These are phyloP conservation scores for Rhodotorula kratochvilovae DNA, from an alignment of 768 basidiomycete genomes.

Conservation along the genomic window DNA sequence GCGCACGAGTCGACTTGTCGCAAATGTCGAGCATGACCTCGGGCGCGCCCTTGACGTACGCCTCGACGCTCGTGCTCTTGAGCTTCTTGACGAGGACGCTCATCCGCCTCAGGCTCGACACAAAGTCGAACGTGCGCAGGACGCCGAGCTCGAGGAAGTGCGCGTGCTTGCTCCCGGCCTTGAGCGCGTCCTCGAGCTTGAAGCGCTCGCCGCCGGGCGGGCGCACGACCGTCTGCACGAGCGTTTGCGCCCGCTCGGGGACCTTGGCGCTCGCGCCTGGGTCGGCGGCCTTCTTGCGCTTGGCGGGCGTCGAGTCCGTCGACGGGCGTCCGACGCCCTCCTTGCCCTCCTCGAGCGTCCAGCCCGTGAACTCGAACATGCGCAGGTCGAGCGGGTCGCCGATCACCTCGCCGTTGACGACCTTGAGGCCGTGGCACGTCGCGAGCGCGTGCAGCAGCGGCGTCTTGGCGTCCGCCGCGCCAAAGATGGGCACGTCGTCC, in stretches of 20 bases:
- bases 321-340: conserved; percentile 51
- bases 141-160: conserved; percentile 97
- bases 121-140: conserved; percentile 92
- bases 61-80: conserved; percentile 90
- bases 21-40: conserved; percentile 97
- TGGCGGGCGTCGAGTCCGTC: conserved; percentile 43
- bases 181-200: conserved; percentile 82
- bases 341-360: conserved; percentile 90
- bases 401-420: conserved; percentile 77
- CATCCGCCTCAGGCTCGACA: conserved; percentile 87
- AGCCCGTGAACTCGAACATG: conserved; percentile 96
- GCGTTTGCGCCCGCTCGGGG: conserved; percentile 64
- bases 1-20: conserved; percentile 80
- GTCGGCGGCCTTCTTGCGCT: conserved; percentile 30
- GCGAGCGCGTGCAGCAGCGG: conserved; percentile 86
- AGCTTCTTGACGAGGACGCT: conserved; percentile 94
- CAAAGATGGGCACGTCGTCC: conserved; percentile 69
- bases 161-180: conserved; percentile 75
- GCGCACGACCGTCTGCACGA: conserved; percentile 93
- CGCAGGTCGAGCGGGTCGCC: conserved; percentile 95
- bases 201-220: conserved; percentile 91
- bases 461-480: conserved; percentile 61
- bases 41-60: conserved; percentile 98
- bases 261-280: conserved; percentile 26
- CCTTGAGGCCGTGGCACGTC: conserved; percentile 92